A percentile compares a stretch with the other conserved stretches of the same genome.
phyloP scores from a whole-genome alignment of 2,329 filamentous ascomycete species.

The Pseudopithomyces maydicus region DNA sequence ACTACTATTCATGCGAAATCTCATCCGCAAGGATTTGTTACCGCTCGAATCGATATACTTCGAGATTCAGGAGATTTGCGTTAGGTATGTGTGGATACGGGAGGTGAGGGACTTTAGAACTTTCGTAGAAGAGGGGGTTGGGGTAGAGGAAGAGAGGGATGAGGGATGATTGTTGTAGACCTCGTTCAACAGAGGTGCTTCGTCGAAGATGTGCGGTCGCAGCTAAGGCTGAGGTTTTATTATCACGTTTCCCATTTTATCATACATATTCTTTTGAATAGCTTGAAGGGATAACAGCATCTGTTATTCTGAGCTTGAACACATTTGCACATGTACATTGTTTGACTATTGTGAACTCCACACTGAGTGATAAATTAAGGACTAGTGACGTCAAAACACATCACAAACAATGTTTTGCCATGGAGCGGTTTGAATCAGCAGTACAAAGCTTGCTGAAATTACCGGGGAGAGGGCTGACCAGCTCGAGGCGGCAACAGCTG shows the following conservation, averaged over 20 bases:
- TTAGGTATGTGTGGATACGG: constrained; percentile 46
- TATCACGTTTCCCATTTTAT: too few species aligned
- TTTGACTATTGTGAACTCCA: background rate
- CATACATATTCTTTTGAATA: too few species aligned
- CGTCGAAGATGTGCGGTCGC: background rate
- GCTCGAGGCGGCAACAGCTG: background rate
- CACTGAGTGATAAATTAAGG: background rate
- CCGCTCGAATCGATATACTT: constrained; percentile 39
- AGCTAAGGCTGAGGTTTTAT: background rate
- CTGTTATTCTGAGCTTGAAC: too few species aligned
- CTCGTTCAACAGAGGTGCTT: background rate
- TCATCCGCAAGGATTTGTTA: constrained; percentile 41
- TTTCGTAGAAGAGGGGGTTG: constrained; percentile 31
- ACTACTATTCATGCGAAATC: constrained; percentile 45
- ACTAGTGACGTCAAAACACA: background rate
- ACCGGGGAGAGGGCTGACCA: background rate
- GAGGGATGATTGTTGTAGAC: background rate
- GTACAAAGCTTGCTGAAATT: constrained; percentile 15
- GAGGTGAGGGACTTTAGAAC: constrained; percentile 47
- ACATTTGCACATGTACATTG: too few species aligned
- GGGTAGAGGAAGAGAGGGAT: background rate
- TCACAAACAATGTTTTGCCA: too few species aligned
- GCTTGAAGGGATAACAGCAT: too few species aligned
- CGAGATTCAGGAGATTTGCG: constrained; percentile 49
- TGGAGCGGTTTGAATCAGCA: background rate